Evolutionary conservation across 1,284 basidiomycete genomes (phyloP), one percentile per base, ranked within the genome.

Genomic region (Ceratobasidium sp.): DNA sequence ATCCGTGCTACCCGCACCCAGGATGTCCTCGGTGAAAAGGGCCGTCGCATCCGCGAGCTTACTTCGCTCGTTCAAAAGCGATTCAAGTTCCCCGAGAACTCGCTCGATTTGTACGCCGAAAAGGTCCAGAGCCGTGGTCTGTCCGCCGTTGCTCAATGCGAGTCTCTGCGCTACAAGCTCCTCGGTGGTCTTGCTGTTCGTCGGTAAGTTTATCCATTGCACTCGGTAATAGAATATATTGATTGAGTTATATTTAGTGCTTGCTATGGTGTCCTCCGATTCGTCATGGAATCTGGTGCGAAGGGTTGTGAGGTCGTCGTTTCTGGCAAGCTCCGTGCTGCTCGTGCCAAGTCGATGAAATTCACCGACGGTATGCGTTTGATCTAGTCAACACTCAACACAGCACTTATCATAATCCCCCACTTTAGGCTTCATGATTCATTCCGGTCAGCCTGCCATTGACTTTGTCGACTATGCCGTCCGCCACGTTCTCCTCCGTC

Each of bases 221-320:
- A 50, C 38, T 50, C 65, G 53, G 29, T 45, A 60, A 12, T 35
- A 20, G 7, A 27, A n/a, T n/a, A 58, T 34, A 50, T 68, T 49
- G 57, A 54, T 43, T 69, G 8, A 45, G 13, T 17, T 12, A 25
- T 8, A 52, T 57, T 13, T 73, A 96, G 96, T 80, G 97, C 97
- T 71, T 98, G 96, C 84, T 99, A 98, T 81, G 97, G 97, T 93
- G 97, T 99, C 76, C 94, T 99, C 79, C 94, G 97, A 78, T 99
- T 98, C 86, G 95, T 99, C 76, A 99, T 99, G 97, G 97, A 99
- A 85, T 98, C 96, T 71, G 94, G 94, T 76, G 97, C 97, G 76
- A 99, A 99, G 86, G 97, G 97, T 82, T 98, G 96, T 80, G 97
- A 99, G 83, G 97, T 99, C 74, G 94, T 99, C 78, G 95, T 99